Evolutionary conservation across 768 basidiomycete species (phyloP), one percentile per base, ranked within the genome.

Genomic region (Chiua virens): DNA sequence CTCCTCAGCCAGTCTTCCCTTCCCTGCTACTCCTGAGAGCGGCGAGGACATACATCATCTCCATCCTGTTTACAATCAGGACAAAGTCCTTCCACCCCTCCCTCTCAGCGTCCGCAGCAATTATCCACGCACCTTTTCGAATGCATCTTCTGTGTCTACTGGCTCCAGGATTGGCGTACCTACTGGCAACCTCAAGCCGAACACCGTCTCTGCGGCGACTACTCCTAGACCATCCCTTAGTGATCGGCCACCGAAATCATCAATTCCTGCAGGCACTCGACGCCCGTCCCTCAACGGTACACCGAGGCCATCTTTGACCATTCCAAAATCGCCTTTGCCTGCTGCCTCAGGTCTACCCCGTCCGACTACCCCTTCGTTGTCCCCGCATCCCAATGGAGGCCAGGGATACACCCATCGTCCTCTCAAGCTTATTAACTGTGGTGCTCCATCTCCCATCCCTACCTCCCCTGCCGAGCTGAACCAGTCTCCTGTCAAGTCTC

Each of bases 101-200:
- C 65, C 71, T 43, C 20, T 52, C 0, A 5, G 21, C 2, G 13
- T 3, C 4, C 59, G 42, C 40, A 49, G 47, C 28, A 69, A 63
- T 39, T 62, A 64, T 39, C 54, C 65, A 7, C 63, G 68, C 59
- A 75, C 48, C 70, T 75, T 64, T 63, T 71, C 42, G 35, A 77
- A 18, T 67, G 48, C 55, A 14, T 70, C 55, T 40, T 67, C 56
- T 3, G 52, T 52, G 13, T 64, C 65, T 41, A 59, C 54, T 20
- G 49, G 36, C n/a, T 67, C 67, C 5, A 48, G 44, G 15, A 32
- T 53, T 5, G 53, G 45, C 6, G 27, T 56, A 10, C 51, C 51
- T 38, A 23, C 50, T 13, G 14, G 40, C 25, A 49, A 55, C 23
- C 21, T 18, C 36, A 57, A 51, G 35, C 47, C 53, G 15, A 57